Percentiles rank a stretch among this genome's conserved stretches.
phyloP scores from a whole-genome alignment of 208 protist genomes.

The Trypanosomatidae sp. region DNA sequence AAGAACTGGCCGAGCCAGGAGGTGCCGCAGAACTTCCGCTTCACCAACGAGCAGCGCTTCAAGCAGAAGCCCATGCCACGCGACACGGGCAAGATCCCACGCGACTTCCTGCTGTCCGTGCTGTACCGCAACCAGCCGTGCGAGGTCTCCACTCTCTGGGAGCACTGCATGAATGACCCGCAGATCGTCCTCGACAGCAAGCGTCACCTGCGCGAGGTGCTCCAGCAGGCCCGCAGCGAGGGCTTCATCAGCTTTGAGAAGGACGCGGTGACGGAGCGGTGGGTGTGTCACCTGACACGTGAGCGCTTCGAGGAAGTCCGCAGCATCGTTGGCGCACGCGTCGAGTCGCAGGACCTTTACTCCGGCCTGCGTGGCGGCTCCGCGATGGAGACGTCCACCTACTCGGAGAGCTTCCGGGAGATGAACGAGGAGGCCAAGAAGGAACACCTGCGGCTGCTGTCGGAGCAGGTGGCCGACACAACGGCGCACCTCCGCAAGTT shows the following conservation, averaged over 20 bases:
- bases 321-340: slow-evolving; percentile 49
- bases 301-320: slow-evolving; percentile 89
- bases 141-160: slow-evolving; percentile 79
- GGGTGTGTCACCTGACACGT: slow-evolving; percentile 76
- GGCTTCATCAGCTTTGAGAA: slow-evolving; percentile 89
- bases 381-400: slow-evolving; percentile 64
- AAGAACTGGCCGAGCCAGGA: slow-evolving; percentile 78
- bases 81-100: slow-evolving; percentile 84
- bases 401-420: slow-evolving; percentile 54
- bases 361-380: slow-evolving; percentile 51
- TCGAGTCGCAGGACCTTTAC: slow-evolving; percentile 41
- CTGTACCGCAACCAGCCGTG: slow-evolving; percentile 91
- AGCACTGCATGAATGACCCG: slow-evolving; percentile 75
- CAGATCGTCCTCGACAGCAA: slow-evolving; percentile 89
- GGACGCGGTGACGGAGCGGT: slow-evolving; percentile 62
- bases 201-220: slow-evolving; percentile 84
- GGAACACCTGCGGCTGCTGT: slow-evolving; percentile 60
- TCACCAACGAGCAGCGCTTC: slow-evolving; percentile 79
- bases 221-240: slow-evolving; percentile 83
- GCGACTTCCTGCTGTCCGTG: slow-evolving; percentile 87
- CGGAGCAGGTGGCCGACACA: slow-evolving; percentile 69
- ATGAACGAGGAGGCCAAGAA: slow-evolving; percentile 72
- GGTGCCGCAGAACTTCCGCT: slow-evolving; percentile 78
- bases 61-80: slow-evolving; percentile 74
- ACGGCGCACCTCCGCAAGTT: slow-evolving; percentile 74